A percentile compares a stretch with the other conserved stretches of the same genome.
Conservation (phyloP, 441 rosid genomes). For the Syzygium syzygioides region DNA sequence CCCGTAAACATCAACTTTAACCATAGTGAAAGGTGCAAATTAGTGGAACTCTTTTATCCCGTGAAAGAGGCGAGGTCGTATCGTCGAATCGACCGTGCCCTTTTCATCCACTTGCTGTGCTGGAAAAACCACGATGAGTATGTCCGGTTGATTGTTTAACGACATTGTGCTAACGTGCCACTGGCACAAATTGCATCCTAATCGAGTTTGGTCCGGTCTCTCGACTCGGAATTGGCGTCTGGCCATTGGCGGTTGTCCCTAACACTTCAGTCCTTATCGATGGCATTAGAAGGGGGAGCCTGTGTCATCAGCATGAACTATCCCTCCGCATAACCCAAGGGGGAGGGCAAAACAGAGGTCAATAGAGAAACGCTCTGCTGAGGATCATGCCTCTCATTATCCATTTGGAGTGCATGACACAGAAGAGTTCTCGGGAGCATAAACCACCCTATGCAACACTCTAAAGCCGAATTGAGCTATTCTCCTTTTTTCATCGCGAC, state of each 20-base stretch:
- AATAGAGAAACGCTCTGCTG: background rate
- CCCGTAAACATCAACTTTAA: background rate
- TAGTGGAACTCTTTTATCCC: rapidly evolving
- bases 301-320: background rate
- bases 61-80: background rate
- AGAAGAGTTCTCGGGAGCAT: background rate
- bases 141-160: background rate
- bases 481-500: background rate
- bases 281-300: background rate
- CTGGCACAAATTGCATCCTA: background rate
- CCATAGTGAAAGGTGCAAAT: background rate
- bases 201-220: background rate
- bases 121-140: background rate
- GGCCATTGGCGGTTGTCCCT: background rate
- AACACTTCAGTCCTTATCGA: background rate
- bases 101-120: background rate
- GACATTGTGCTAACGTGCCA: background rate
- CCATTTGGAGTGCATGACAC: background rate
- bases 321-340: background rate
- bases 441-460: background rate
- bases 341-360: background rate
- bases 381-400: background rate
- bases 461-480: background rate
- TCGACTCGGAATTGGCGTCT: background rate
- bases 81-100: background rate